A percentile compares a stretch with the other conserved stretches of the same genome.
Evolutionary conservation across 1,284 basidiomycete species (phyloP).

Genomic region (Ceratobasidium sp.): DNA sequence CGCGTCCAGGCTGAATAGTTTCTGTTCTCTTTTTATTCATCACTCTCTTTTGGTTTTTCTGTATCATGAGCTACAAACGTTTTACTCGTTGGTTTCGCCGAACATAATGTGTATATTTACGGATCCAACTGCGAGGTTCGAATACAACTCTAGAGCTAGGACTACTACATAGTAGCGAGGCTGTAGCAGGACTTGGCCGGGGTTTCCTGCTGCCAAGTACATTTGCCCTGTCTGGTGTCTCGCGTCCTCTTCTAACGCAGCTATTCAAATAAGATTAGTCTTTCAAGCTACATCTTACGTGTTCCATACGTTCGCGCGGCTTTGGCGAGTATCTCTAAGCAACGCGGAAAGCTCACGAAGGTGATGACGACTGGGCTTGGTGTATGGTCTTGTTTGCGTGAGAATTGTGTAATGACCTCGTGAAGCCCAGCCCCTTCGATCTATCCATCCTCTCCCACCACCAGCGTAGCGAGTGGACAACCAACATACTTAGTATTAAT

Average conservation of each 20-base stretch:
- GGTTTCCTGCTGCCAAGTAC: neutral
- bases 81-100: neutral
- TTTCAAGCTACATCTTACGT: neutral
- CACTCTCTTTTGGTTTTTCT: neutral
- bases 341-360: neutral
- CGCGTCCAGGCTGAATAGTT: slow-evolving; percentile 5
- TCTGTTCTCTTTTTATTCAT: neutral
- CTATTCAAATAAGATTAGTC: neutral
- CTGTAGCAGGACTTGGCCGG: neutral
- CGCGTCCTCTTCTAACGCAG: neutral
- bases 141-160: neutral
- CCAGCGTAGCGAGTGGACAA: slow-evolving; percentile 39
- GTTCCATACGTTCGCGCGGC: neutral
- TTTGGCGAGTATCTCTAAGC: neutral
- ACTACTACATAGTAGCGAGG: neutral
- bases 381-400: slow-evolving; percentile 41
- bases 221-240: neutral
- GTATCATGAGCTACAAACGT: neutral
- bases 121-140: neutral
- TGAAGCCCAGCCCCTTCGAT: slow-evolving; percentile 27
- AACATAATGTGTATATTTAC: slow-evolving; percentile 13
- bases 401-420: slow-evolving; percentile 40
- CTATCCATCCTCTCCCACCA: slow-evolving; percentile 38
- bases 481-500: slow-evolving; percentile 42
- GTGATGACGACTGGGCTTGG: neutral